phyloP scores from a whole-genome alignment of 352 stramenopile genomes.

The Phytopythium aichiense region DNA sequence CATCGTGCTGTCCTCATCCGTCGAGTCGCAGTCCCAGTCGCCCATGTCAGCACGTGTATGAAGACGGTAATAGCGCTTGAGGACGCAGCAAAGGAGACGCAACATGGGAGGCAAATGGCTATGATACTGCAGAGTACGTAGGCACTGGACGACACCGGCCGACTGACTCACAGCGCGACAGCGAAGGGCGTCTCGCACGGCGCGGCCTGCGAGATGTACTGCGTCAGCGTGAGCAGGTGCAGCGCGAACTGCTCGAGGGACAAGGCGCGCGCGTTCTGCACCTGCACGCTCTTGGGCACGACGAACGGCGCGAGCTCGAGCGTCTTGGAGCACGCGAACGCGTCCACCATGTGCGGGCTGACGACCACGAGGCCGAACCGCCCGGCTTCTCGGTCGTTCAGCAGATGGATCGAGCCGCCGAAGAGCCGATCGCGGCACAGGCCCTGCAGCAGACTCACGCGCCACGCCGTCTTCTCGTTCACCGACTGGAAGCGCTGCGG shows the following conservation, averaged over 20 bases:
- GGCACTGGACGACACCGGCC: not conserved
- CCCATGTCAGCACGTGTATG: not conserved
- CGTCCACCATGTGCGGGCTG: slow-evolving; percentile 53
- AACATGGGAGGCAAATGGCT: not conserved
- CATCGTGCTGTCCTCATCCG: not conserved
- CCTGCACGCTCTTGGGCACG: slow-evolving; percentile 53
- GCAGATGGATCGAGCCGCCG: slow-evolving; percentile 33
- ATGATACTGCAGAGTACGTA: not conserved
- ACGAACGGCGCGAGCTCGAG: slow-evolving; percentile 54
- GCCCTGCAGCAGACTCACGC: slow-evolving; percentile 46
- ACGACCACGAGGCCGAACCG: slow-evolving; percentile 59
- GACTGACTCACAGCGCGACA: slow-evolving; percentile 29
- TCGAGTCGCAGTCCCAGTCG: not conserved
- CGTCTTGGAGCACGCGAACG: slow-evolving; percentile 42
- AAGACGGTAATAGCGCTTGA: not conserved
- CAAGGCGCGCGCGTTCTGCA: slow-evolving; percentile 44
- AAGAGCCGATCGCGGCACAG: slow-evolving; percentile 58
- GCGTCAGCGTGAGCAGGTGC: slow-evolving; percentile 45
- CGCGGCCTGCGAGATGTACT: slow-evolving; percentile 49
- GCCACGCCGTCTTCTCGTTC: slow-evolving; percentile 48
- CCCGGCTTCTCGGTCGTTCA: slow-evolving; percentile 29
- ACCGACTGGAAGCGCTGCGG: slow-evolving; percentile 48
- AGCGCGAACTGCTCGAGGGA: slow-evolving; percentile 50
- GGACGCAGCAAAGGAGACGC: not conserved
- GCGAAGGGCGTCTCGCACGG: slow-evolving; percentile 52